Evolutionary conservation across 768 basidiomycete species (phyloP), one percentile per base, ranked within the genome.

Genomic region (Tremella mesenterica): DNA sequence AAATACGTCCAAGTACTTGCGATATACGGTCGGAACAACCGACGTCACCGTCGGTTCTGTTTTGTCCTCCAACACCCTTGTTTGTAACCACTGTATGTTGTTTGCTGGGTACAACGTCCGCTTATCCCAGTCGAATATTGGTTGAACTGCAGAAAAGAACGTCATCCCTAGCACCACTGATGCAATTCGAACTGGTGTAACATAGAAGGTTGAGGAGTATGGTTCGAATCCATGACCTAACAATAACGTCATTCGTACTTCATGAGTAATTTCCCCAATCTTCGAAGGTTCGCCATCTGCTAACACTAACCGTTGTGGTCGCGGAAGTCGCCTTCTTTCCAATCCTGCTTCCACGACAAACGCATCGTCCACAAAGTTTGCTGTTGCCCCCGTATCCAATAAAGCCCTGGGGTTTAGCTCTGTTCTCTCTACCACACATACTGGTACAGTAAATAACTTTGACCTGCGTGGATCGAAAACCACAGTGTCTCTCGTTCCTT

Each of bases 41-140:
- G n/a, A n/a, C n/a, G n/a, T n/a, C n/a, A n/a, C n/a, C n/a, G n/a
- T n/a, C n/a, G n/a, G n/a, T n/a, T n/a, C n/a, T n/a, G n/a, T n/a
- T n/a, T n/a, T n/a, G n/a, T n/a, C n/a, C n/a, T n/a, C n/a, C n/a
- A n/a, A n/a, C n/a, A n/a, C n/a, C n/a, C n/a, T n/a, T n/a, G n/a
- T n/a, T n/a, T n/a, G n/a, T n/a, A n/a, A n/a, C n/a, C n/a, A n/a
- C n/a, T n/a, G n/a, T n/a, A n/a, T n/a, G n/a, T n/a, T n/a, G n/a
- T n/a, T n/a, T n/a, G n/a, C n/a, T n/a, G n/a, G n/a, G n/a, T n/a
- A n/a, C 33, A 18, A 34, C 33, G 33, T 34, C 33, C 33, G 10
- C 33, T 71, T 70, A 0, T 63, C 74, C 43, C 43, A 44, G 43
- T 44, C 43, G 43, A 44, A 10, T 21, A 44, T 23, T 12, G 43